Evolutionary conservation across 108 stramenopile genomes (phyloP).

Genomic region (Skeletonema potamos): DNA sequence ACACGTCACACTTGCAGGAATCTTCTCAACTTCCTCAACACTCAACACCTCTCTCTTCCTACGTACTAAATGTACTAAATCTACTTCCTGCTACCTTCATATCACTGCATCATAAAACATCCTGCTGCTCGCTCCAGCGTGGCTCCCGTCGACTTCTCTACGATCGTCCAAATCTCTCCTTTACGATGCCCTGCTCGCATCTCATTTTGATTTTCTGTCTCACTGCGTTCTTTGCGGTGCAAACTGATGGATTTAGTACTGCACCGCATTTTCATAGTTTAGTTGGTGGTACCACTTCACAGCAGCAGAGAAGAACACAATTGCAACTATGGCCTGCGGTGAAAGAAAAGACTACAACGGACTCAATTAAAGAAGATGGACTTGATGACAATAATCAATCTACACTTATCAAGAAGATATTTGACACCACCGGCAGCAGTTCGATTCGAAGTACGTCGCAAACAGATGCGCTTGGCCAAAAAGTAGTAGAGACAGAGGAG

Average conservation of each 20-base stretch:
- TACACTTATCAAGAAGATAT: background rate
- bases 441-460: conserved; percentile 22
- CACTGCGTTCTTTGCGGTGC: background rate
- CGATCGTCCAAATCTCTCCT: too few species aligned
- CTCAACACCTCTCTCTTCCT: too few species aligned
- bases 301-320: background rate
- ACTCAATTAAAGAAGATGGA: background rate
- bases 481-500: background rate
- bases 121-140: too few species aligned
- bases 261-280: too few species aligned
- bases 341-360: background rate
- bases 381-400: background rate
- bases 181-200: background rate
- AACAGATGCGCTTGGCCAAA: conserved; percentile 19
- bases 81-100: too few species aligned
- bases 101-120: too few species aligned
- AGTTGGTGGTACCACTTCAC: too few species aligned
- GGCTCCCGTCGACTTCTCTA: too few species aligned
- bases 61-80: too few species aligned
- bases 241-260: background rate
- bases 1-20: too few species aligned
- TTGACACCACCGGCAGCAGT: background rate
- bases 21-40: too few species aligned
- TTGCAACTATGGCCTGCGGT: background rate
- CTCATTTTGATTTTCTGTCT: background rate